Conservation (phyloP, 2,329 filamentous ascomycete genomes). For the Trichoderma hamatum region DNA sequence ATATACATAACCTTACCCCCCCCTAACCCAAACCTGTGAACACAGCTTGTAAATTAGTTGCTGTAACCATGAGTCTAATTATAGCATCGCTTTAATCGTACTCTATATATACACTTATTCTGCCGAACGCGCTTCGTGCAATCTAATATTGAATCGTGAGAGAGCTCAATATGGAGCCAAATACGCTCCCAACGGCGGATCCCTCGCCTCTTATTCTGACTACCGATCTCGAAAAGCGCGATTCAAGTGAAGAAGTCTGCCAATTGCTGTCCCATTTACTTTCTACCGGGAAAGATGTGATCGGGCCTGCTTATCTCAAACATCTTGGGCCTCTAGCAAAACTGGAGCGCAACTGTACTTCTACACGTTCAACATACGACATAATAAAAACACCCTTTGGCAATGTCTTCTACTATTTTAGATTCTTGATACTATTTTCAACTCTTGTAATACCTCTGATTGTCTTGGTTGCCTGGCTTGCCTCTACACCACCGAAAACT, state of each 20-base stretch:
- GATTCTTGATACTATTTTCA: not conserved
- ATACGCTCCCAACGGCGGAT: not conserved
- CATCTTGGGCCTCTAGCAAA: not conserved
- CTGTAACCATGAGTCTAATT: not conserved
- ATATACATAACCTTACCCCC: no score
- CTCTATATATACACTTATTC: not conserved
- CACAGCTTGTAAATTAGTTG: not conserved
- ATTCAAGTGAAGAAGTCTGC: not conserved
- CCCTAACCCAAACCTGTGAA: no score
- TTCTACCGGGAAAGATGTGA: not conserved
- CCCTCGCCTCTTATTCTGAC: not conserved
- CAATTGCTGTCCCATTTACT: not conserved
- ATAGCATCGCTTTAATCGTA: not conserved
- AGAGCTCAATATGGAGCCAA: not conserved
- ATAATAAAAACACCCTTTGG: not conserved
- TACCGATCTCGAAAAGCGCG: not conserved
- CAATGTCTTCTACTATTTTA: not conserved
- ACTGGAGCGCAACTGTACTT: not conserved
- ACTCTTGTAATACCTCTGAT: not conserved
- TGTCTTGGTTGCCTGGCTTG: not conserved
- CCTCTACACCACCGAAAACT: not conserved
- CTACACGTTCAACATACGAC: not conserved
- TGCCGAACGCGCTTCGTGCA: not conserved
- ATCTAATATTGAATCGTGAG: not conserved
- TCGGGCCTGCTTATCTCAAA: not conserved